Conservation (phyloP, 768 basidiomycete genomes). For the Russula lepida region DNA sequence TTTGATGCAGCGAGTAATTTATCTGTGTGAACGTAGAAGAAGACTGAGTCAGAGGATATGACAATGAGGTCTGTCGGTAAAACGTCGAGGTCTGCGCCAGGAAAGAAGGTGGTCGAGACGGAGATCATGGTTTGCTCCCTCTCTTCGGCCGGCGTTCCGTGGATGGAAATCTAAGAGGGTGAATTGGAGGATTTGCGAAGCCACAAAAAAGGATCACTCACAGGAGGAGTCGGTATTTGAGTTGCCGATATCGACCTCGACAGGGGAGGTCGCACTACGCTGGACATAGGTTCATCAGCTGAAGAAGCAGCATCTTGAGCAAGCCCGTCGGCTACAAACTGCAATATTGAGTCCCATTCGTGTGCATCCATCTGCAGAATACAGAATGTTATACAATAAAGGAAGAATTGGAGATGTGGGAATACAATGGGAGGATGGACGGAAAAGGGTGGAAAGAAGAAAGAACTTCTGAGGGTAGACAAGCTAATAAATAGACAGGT, state of each 20-base stretch:
- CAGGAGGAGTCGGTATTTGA: conserved; percentile 51
- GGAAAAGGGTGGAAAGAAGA: background rate
- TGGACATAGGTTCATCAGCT: conserved; percentile 33
- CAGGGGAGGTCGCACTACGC: conserved; percentile 18
- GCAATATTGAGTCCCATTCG: conserved; percentile 57
- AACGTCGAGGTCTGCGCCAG: conserved; percentile 48
- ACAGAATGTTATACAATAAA: background rate
- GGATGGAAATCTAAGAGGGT: conserved; percentile 27
- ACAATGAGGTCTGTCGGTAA: conserved; percentile 56
- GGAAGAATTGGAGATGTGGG: background rate
- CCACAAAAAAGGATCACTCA: conserved; percentile 28
- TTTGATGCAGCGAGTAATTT: conserved; percentile 50
- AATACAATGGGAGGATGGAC: too few species aligned
- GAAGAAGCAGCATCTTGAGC: conserved; percentile 22
- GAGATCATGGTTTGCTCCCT: conserved; percentile 51
- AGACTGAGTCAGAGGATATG: conserved; percentile 67
- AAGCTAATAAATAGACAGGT: background rate
- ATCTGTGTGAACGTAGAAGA: conserved; percentile 72
- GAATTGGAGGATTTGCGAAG: conserved; percentile 1
- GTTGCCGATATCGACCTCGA: conserved; percentile 9
- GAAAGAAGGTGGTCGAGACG: conserved; percentile 77
- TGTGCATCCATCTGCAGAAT: conserved; percentile 33
- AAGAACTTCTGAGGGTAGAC: background rate
- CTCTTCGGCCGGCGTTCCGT: conserved; percentile 29
- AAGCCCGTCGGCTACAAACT: conserved; percentile 47